These are phyloP conservation scores for Eucalyptus dawsonii DNA, from an alignment of 345 rosid species.

Conservation along the genomic window DNA sequence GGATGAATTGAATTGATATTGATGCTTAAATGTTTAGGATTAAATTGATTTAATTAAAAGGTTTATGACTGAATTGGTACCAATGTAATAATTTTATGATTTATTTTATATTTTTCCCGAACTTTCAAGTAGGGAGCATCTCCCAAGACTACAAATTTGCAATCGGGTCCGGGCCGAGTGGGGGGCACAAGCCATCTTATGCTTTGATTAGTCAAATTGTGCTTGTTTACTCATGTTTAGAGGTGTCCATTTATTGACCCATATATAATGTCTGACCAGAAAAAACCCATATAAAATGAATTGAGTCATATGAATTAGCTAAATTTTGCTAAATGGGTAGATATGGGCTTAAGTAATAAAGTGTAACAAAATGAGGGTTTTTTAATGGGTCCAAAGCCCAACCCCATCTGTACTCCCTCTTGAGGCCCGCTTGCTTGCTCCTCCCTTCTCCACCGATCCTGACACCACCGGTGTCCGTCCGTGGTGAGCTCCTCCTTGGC, in stretches of 20 bases:
- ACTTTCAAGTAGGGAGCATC: background rate
- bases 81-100: too few relatives aligned
- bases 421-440: background rate
- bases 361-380: background rate
- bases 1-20: fast-evolving
- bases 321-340: background rate
- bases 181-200: background rate
- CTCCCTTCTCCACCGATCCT: background rate
- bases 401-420: background rate
- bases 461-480: background rate
- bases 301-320: background rate
- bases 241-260: background rate
- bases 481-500: background rate
- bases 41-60: too few relatives aligned
- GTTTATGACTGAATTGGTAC: fast-evolving
- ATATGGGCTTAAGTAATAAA: background rate
- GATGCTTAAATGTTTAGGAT: too few relatives aligned
- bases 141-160: background rate
- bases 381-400: background rate
- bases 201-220: background rate
- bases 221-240: background rate
- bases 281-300: background rate
- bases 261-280: background rate
- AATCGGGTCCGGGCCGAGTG: background rate
- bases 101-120: too few relatives aligned